Base-by-base conservation (phyloP, 768 basidiomycete genomes). In the Macrolepiota fuliginosa region DNA sequence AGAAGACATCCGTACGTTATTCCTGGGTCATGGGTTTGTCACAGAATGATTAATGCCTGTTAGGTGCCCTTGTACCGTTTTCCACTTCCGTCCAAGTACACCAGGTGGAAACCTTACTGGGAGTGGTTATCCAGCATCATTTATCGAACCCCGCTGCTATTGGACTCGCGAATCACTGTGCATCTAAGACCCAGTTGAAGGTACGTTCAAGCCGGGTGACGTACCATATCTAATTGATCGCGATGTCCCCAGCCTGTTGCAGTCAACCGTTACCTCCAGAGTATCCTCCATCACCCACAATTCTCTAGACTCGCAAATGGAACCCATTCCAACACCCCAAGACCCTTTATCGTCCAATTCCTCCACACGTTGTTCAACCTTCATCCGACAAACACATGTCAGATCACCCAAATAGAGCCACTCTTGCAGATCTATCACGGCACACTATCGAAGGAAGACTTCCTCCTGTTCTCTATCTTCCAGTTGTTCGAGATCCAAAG, bases 311-410 rank as follows among this genome's bases (percentile, higher is more conserved):
- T 82, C 12, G 81, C 80, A 47, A 69, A 72, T 10, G 56, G 62
- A 0, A 62, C 70, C 10, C 58, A 67, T 42, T 58, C 61, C n/a
- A 69, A 66, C 29, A 4, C 67, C 73, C 32, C 80, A 86, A 22
- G 77, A 82, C 24, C 73, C 78, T 2, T 69, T 91, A 29, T 76
- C 49, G 27, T 88, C 39, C 66, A 73, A n/a, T 72, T 92, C 1
- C 73, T 96, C 3, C 79, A 85, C 49, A 72, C 75, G 2, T 78
- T 96, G 1, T 97, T 96, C 77, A 72, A 82, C 58, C 79, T 88
- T 13, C 88, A 95, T 68, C 92, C 94, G 0, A 73, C 79, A 12
- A 93, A 93, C 66, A 90, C 94, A 1, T 96, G 92, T 68, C 96
- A 96, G 70, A 81, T 88, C 10, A 89, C 84, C 2, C 92, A 96